Evolutionary conservation across 768 basidiomycete species (phyloP).

Genomic region (Phlebiopsis flavidoalba): DNA sequence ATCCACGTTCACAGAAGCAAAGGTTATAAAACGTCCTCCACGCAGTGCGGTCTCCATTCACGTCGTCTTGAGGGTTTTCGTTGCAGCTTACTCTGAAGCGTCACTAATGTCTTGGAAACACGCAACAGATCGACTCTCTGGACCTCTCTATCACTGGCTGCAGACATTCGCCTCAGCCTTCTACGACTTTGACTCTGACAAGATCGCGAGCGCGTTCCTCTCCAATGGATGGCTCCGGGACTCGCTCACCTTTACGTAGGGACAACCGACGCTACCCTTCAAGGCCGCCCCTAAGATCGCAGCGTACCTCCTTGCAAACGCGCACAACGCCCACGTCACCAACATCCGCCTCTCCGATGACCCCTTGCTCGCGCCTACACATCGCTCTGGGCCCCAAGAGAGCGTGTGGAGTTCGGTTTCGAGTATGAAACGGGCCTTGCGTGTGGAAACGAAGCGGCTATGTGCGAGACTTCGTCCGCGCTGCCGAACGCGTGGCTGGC

Average conservation of each 20-base stretch:
- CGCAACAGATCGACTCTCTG: no score
- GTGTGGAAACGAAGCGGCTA: slow-evolving; percentile 30
- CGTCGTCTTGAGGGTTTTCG: no score
- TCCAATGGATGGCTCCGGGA: slow-evolving; percentile 37
- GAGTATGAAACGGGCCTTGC: slow-evolving; percentile 30
- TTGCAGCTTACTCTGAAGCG: no score
- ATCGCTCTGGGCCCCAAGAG: slow-evolving; percentile 10
- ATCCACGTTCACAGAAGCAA: no score
- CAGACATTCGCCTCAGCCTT: slow-evolving; percentile 15
- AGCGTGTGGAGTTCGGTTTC: slow-evolving; percentile 33
- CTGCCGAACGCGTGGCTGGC: slow-evolving; percentile 30
- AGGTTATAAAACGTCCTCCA: no score
- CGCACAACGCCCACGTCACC: slow-evolving; percentile 12
- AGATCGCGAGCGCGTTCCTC: slow-evolving; percentile 23
- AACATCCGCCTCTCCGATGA: slow-evolving; percentile 24
- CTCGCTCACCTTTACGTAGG: slow-evolving; percentile 39
- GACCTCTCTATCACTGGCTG: slow-evolving; percentile 21
- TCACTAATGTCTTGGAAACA: no score
- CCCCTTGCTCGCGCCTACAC: slow-evolving; percentile 14
- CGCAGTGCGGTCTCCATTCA: no score
- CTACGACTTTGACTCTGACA: slow-evolving; percentile 18
- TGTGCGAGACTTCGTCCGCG: slow-evolving; percentile 26
- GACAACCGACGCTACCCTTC: slow-evolving; percentile 33
- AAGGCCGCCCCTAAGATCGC: slow-evolving; percentile 31
- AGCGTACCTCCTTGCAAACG: slow-evolving; percentile 15